Conservation (phyloP, 805 yeast genomes). For the Metschnikowia amazonensis region DNA sequence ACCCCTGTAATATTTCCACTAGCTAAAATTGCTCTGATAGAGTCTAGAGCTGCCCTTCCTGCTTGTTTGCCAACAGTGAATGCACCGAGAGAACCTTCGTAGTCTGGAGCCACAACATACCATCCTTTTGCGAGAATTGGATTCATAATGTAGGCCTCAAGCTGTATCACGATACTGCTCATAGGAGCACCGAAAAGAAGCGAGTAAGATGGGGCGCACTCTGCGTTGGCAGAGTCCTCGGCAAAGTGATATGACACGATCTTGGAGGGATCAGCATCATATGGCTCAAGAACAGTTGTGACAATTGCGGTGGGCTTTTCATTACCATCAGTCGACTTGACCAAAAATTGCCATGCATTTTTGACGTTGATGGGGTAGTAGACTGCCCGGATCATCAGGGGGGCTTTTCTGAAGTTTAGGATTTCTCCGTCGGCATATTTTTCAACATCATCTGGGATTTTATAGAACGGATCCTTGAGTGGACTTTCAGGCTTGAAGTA, state of each 20-base stretch:
- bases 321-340: slow-evolving; percentile 20
- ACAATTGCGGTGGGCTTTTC: slow-evolving; percentile 22
- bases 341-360: slow-evolving; percentile 23
- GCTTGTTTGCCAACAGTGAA: slow-evolving; percentile 32
- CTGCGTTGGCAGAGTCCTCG: slow-evolving; percentile 20
- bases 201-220: slow-evolving; percentile 24
- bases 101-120: slow-evolving; percentile 33
- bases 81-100: slow-evolving; percentile 31
- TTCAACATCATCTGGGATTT: slow-evolving; percentile 7
- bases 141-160: slow-evolving; percentile 16
- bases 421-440: slow-evolving; percentile 11
- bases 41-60: slow-evolving; percentile 30
- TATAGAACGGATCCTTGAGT: slow-evolving; percentile 10
- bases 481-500: slow-evolving; percentile 7
- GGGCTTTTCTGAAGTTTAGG: slow-evolving; percentile 8
- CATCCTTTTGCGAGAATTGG: slow-evolving; percentile 26
- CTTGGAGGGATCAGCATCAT: slow-evolving; percentile 23
- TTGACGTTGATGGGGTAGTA: slow-evolving; percentile 12
- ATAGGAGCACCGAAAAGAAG: slow-evolving; percentile 15
- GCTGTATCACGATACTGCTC: slow-evolving; percentile 16
- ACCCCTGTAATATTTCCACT: slow-evolving; percentile 20
- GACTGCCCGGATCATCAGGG: slow-evolving; percentile 9
- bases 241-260: slow-evolving; percentile 20
- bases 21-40: slow-evolving; percentile 26
- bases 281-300: slow-evolving; percentile 23